Evolutionary conservation across 495 filamentous ascomycete species (phyloP).

Genomic region (Cudoniella acicularis): DNA sequence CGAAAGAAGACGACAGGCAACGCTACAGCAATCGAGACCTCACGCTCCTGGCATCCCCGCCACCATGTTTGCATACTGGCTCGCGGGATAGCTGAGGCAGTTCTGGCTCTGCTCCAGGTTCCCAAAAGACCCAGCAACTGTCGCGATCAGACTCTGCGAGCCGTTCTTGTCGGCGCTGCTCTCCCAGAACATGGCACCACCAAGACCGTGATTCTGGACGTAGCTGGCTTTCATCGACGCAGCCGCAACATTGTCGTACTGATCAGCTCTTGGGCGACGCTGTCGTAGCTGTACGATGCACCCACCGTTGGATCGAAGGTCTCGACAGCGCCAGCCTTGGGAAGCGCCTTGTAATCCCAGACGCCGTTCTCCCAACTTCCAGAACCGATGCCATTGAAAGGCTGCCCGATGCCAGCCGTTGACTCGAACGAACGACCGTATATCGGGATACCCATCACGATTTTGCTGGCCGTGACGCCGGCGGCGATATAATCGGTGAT

Average conservation of each 20-base stretch:
- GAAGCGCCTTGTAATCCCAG: slow-evolving; percentile 74
- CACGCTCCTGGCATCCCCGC: slow-evolving; percentile 41
- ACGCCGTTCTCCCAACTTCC: slow-evolving; percentile 70
- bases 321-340: slow-evolving; percentile 44
- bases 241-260: slow-evolving; percentile 68
- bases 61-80: slow-evolving; percentile 73
- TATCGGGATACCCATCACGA: slow-evolving; percentile 79
- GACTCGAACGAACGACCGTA: slow-evolving; percentile 78
- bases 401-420: slow-evolving; percentile 66
- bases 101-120: slow-evolving; percentile 58
- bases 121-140: slow-evolving; percentile 36
- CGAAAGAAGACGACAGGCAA: background rate
- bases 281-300: slow-evolving; percentile 72
- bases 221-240: slow-evolving; percentile 62
- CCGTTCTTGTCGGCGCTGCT: slow-evolving; percentile 65
- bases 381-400: slow-evolving; percentile 63
- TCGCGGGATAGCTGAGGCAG: slow-evolving; percentile 63
- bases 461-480: slow-evolving; percentile 62
- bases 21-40: background rate
- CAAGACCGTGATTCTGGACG: slow-evolving; percentile 58
- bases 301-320: slow-evolving; percentile 44
- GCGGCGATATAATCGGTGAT: slow-evolving; percentile 60
- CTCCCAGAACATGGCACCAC: slow-evolving; percentile 92
- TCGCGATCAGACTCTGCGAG: slow-evolving; percentile 55
- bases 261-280: slow-evolving; percentile 54